Conservation (phyloP, 2,329 filamentous ascomycete species). For the Xylaria sp. region DNA sequence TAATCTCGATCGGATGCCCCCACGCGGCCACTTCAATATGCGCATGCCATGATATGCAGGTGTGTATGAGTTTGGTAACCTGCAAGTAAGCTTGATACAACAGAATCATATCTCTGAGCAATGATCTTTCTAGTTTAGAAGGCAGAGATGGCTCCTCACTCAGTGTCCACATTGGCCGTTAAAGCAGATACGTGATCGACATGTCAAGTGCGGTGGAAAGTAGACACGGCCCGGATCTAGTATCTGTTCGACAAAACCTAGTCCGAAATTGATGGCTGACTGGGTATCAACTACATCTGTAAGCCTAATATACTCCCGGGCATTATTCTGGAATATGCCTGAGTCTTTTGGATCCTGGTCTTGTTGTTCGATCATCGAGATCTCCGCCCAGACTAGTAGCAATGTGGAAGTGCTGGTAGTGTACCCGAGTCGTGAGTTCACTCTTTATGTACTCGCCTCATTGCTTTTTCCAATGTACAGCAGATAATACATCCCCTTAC, state of each 20-base stretch:
- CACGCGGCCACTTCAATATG: not conserved
- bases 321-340: not conserved
- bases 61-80: not conserved
- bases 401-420: not conserved
- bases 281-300: not conserved
- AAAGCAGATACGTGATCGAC: not conserved
- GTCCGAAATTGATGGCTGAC: too few species aligned
- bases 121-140: too few species aligned
- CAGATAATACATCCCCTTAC: not conserved
- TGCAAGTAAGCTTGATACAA: not conserved
- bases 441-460: not conserved
- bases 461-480: not conserved
- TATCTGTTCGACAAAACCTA: not conserved
- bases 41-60: not conserved
- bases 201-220: not conserved
- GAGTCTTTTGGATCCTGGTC: not conserved
- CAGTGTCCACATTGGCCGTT: not conserved
- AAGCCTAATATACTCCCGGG: not conserved
- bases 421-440: too few species aligned
- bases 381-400: not conserved
- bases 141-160: not conserved
- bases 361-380: not conserved
- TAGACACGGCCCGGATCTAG: not conserved
- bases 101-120: not conserved
- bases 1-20: not conserved